A percentile compares a stretch with the other conserved stretches of the same genome.
Evolutionary conservation across 495 filamentous ascomycete genomes (phyloP).

Genomic region (Penicillium coprophilum): DNA sequence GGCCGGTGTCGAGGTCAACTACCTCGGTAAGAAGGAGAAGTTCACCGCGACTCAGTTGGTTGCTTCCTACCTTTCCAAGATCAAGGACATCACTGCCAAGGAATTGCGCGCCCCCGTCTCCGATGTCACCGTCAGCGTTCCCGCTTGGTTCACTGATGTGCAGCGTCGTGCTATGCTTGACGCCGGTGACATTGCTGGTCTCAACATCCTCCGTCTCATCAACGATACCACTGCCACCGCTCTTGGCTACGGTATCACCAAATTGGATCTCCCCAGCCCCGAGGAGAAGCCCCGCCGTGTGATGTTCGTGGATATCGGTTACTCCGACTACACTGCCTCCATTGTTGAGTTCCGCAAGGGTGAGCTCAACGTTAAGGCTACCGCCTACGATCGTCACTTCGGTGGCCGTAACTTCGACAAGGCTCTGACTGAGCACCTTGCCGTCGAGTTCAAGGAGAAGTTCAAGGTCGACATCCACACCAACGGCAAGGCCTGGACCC

Average conservation of each 20-base stretch:
- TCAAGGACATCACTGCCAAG: conserved; percentile 79
- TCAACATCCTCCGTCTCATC: conserved; percentile 90
- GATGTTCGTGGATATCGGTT: conserved; percentile 91
- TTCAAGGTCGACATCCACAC: conserved; percentile 87
- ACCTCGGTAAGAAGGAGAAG: conserved; percentile 90
- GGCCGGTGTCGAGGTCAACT: conserved; percentile 91
- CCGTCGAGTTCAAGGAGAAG: conserved; percentile 89
- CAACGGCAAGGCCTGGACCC: conserved; percentile 84
- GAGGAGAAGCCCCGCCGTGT: conserved; percentile 95
- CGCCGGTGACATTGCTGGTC: conserved; percentile 89
- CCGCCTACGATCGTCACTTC: conserved; percentile 93
- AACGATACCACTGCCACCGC: conserved; percentile 98
- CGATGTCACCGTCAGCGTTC: conserved; percentile 91
- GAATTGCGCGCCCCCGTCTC: conserved; percentile 93
- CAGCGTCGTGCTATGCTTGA: conserved; percentile 89
- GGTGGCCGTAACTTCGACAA: conserved; percentile 97
- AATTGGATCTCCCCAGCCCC: conserved; percentile 79
- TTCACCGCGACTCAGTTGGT: conserved; percentile 90
- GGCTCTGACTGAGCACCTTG: conserved; percentile 90
- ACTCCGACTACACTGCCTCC: conserved; percentile 91
- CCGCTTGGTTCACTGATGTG: conserved; percentile 94
- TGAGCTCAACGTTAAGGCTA: conserved; percentile 89
- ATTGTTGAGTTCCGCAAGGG: conserved; percentile 98
- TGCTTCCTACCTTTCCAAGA: conserved; percentile 93
- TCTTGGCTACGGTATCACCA: conserved; percentile 96